Evolutionary conservation across 2,329 filamentous ascomycete species (phyloP), one percentile per base, ranked within the genome.

Genomic region (Teratosphaeria epicoccoides): DNA sequence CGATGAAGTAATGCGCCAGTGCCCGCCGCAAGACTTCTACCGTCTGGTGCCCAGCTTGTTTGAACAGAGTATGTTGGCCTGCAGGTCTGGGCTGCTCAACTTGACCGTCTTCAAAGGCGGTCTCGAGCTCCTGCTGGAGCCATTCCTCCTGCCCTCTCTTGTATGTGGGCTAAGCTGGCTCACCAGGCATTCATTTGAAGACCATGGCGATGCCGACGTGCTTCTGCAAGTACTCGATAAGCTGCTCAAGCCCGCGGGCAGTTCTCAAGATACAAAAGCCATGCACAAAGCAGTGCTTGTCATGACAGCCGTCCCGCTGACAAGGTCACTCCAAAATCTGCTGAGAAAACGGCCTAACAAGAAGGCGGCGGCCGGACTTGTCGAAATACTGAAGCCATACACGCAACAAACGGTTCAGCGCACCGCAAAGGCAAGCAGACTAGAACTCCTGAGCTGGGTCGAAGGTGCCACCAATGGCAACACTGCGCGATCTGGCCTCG

Each of bases 11-110:
- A 87, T 91, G 80, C 83, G 85, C 7, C 85, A 85, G 1, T 93
- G 87, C 60, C 82, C 84, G 1, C 88, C 88, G 1, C 87, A 90
- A 62, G 83, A 89, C 37, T 93, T 93, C 64, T 91, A 91, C 61
- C 71, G 87, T 17, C 75, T 93, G 3, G 81, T 89, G 12, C 85
- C 88, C 1, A 84, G 85, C 0, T 71, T 93, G 0, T 89, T 91
- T 63, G 78, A 84, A 58, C 84, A 88, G 59, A 87, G 85, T 43
- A 79, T 88, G 0, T 72, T 85, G 29, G 87, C 85, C 1, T 82
- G 82, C 58, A 79, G 79, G n/a, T 76, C 76, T 1, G 81, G 81
- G 5, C 74, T 80, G 40, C 68, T 94, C 4, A 78, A 78, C 1
- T 79, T 88, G 44, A 84, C 89, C 37, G 80, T 76, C 29, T 75